Base-by-base conservation (phyloP, 441 rosid species). In the Codiaeum variegatum region DNA sequence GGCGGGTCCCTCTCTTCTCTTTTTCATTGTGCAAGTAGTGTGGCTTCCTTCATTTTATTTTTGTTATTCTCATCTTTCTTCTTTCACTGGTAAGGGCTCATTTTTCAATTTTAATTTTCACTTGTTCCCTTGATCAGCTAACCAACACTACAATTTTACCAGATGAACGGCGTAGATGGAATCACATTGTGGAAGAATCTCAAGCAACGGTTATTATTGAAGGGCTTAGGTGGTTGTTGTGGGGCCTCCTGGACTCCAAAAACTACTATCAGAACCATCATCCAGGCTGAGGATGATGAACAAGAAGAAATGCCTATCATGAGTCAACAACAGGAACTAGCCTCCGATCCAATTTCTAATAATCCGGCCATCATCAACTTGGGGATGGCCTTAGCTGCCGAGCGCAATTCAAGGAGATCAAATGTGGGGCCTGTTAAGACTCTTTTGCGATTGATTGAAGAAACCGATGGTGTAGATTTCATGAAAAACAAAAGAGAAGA, bases 381-480 rank as follows among this genome's bases (percentile, higher is more conserved):
- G 77, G 85, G 85, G 12, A 76, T 70, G 86, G 93, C 93, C 24
- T 78, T 88, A 6, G 88, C 82, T 0, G 90, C 83, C 0, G 92
- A 88, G 83, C 86, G 92, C 26, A 80, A 77, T 72, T 42, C 70
- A 44, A 79, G 84, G 73, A 75, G 51, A 0, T 40, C 32, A n/a
- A 23, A 42, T 24, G 70, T 21, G 73, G 64, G 64, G 65, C 65
- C 60, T 12, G 79, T 76, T 3, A 89, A 86, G 81, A 79, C 91
- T 23, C 51, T 90, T 85, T 81, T 83, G 90, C 78, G 85, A 73
- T 67, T 89, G 87, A 86, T 90, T 9, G 90, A 85, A 73, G 92
- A 90, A 76, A 88, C 91, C 71, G 92, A 90, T 64, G 91, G 88
- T 11, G 86, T 70, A 28, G 91, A 88, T 76, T 83, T 76, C 82